These are phyloP conservation scores for Syzygium grande DNA, from an alignment of 345 rosid genomes.

Conservation along the genomic window DNA sequence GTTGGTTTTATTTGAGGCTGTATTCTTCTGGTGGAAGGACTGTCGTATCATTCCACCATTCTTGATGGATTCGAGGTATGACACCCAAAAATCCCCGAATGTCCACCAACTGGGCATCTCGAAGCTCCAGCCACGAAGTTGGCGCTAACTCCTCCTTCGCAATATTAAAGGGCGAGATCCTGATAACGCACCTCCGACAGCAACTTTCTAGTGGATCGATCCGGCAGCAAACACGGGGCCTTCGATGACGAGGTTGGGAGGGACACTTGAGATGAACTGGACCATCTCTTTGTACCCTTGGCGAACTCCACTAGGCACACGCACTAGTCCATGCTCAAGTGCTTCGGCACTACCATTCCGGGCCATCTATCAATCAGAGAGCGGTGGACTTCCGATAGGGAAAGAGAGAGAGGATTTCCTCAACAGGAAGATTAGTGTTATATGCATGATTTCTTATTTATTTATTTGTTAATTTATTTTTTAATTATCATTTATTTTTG, in stretches of 20 bases:
- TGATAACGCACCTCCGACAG: no score
- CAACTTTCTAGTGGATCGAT: not conserved
- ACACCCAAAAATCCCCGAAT: no score
- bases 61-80: no score
- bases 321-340: not conserved
- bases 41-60: no score
- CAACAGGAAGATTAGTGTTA: not conserved
- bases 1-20: no score
- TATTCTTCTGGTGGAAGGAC: no score
- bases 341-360: not conserved
- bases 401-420: not conserved
- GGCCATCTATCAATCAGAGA: not conserved
- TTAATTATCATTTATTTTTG: not conserved
- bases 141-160: not conserved
- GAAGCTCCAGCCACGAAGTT: no score
- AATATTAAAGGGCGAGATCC: not conserved
- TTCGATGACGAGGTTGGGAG: not conserved
- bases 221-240: not conserved
- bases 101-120: no score
- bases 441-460: not conserved
- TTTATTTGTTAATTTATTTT: no score
- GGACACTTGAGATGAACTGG: not conserved
- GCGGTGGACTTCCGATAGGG: not conserved
- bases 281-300: not conserved
- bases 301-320: no score